Base-by-base conservation (phyloP, 1,284 basidiomycete genomes). In the Pyrrhoderma lamaoense region DNA sequence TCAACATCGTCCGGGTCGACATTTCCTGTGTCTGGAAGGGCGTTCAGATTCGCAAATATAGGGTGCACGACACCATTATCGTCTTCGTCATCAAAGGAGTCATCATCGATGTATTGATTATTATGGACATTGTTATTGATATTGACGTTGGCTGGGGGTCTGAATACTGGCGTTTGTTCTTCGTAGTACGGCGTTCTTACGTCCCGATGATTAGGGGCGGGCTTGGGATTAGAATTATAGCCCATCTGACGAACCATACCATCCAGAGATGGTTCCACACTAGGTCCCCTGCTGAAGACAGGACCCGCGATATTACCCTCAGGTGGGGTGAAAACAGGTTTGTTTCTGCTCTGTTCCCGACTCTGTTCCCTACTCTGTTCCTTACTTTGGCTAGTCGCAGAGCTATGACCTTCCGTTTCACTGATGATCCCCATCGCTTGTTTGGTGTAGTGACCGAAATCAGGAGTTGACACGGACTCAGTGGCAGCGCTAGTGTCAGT, bases 391-490 rank as follows among this genome's bases (percentile, higher is more conserved):
- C 49, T 54, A 22, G 56, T 34, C 11, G 48, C 31, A 31, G 48
- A 48, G 13, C 62, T 57, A 42, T 63, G 61, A 34, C 59, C 62
- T 3, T 31, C 27, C 11, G 27, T 5, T 31, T 60, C 47, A 51
- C 63, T 72, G 37, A 78, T 75, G 4, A 69, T 65, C 35, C 67
- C 67, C 7, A 63, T 57, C 16, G 64, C 57, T 19, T 63, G 65
- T 5, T 70, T 70, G 27, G 64, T 70, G 59, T 86, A 85, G 11
- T 75, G 70, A 13, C 80, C 79, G 9, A 87, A 67, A 0, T 82
- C 85, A 18, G 84, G 85, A 2, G 82, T 80, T 1, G 80, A 78
- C 0, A 76, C 72, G 53, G 82, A 71, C 8, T 77, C 77, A 64
- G 80, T n/a, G n/a, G n/a, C 85, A 69, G 81, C 74, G 51, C 77